Evolutionary conservation across 306 rosid genomes (phyloP).

Genomic region (Luffa acutangula): DNA sequence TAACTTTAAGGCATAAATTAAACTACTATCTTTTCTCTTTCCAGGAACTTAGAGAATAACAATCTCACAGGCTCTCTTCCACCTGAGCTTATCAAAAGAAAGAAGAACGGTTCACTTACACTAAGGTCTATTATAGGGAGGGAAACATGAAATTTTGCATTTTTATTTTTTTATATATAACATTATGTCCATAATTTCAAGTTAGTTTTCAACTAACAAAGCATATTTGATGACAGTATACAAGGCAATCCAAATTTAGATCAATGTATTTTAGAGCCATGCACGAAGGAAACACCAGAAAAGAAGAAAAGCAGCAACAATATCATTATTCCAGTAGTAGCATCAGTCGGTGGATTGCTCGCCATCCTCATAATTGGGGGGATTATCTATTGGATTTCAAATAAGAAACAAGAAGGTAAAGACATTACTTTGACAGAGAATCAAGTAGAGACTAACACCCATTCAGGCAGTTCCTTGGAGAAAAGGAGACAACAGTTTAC

Average conservation of each 20-base stretch:
- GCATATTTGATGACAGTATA: constrained; percentile 15
- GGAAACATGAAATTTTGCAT: neutral
- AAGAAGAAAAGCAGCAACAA: neutral
- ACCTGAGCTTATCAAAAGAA: constrained; percentile 19
- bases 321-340: constrained; percentile 29
- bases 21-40: neutral
- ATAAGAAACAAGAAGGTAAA: constrained; percentile 8
- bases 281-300: constrained; percentile 13
- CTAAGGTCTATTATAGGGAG: constrained; percentile 24
- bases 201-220: neutral
- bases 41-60: constrained; percentile 30
- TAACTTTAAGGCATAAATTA: neutral
- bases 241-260: constrained; percentile 26
- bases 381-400: constrained; percentile 7
- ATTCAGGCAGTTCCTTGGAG: constrained; percentile 13
- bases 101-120: constrained; percentile 17
- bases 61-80: constrained; percentile 27
- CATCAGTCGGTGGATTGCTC: constrained; percentile 39
- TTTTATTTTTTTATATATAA: neutral
- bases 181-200: neutral
- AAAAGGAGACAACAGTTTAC: constrained; percentile 21
- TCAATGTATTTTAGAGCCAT: constrained; percentile 23
- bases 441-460: neutral
- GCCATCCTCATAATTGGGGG: constrained; percentile 14
- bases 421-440: neutral